Evolutionary conservation across 139 green algal genomes (phyloP).

Genomic region (Mesostigma viride): DNA sequence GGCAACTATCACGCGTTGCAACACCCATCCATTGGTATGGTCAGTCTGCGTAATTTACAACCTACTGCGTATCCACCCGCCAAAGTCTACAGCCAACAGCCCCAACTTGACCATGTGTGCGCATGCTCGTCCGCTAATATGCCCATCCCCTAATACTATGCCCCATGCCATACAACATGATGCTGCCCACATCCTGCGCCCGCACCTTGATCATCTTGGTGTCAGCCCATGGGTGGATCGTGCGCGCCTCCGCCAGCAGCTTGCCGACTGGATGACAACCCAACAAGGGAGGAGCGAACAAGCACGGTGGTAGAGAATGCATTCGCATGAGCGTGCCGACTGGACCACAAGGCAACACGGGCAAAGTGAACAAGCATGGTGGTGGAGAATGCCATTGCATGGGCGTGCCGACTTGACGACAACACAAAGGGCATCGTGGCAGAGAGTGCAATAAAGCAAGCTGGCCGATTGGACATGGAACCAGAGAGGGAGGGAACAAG

Average conservation of each 20-base stretch:
- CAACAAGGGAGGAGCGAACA: not conserved
- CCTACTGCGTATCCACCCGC: not conserved
- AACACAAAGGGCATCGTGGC: too few relatives aligned
- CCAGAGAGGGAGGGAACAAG: too few relatives aligned
- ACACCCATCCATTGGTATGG: not conserved
- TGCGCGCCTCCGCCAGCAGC: conserved; percentile 11
- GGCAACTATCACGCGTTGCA: too few relatives aligned
- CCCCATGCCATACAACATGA: not conserved
- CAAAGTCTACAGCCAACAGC: not conserved
- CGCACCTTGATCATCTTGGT: conserved; percentile 22
- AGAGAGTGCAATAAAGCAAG: too few relatives aligned
- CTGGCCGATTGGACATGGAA: too few relatives aligned
- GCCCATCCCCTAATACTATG: not conserved
- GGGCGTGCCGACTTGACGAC: too few relatives aligned
- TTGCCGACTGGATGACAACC: conserved; percentile 12
- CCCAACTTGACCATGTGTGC: not conserved
- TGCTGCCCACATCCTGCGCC: not conserved
- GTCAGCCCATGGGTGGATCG: conserved; percentile 19
- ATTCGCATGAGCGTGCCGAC: too few relatives aligned
- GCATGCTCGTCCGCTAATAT: not conserved
- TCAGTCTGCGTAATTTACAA: not conserved
- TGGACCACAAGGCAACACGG: too few relatives aligned
- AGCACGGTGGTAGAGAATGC: not conserved
- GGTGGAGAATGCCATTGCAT: too few relatives aligned
- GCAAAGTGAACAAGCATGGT: too few relatives aligned